Evolutionary conservation across 495 filamentous ascomycete species (phyloP).

Genomic region (Glonium stellatum): DNA sequence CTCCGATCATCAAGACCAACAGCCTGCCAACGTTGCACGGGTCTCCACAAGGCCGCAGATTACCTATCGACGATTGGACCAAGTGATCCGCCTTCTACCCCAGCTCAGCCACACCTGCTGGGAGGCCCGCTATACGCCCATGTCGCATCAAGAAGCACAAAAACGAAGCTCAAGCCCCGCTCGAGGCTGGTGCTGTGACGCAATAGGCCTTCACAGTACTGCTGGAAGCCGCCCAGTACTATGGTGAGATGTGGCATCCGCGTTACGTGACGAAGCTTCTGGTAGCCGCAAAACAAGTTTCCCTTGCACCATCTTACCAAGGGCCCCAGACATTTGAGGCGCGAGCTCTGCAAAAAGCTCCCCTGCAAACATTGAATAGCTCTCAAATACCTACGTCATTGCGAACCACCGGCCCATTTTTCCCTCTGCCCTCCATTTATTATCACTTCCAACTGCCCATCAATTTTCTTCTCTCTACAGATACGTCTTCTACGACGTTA

Average conservation of each 20-base stretch:
- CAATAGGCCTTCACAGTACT: slow-evolving; percentile 16
- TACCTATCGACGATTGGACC: slow-evolving; percentile 17
- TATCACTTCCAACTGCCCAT: not conserved
- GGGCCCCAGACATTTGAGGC: slow-evolving; percentile 16
- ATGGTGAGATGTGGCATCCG: not conserved
- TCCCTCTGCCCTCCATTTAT: slow-evolving; percentile 7
- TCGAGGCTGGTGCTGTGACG: slow-evolving; percentile 25
- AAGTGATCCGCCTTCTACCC: slow-evolving; percentile 4
- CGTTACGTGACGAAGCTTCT: not conserved
- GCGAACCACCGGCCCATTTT: not conserved
- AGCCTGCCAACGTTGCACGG: not conserved
- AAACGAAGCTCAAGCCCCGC: slow-evolving; percentile 22
- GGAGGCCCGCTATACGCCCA: slow-evolving; percentile 3
- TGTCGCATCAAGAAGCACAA: slow-evolving; percentile 6
- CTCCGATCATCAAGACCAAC: no score
- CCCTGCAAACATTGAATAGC: not conserved
- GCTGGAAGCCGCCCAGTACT: slow-evolving; percentile 1
- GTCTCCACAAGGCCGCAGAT: not conserved
- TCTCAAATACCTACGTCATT: slow-evolving; percentile 25
- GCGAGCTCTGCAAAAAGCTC: slow-evolving; percentile 16
- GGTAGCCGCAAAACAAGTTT: slow-evolving; percentile 6
- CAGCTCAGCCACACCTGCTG: slow-evolving; percentile 21
- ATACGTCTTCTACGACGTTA: slow-evolving; percentile 10
- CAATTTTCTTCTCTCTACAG: not conserved
- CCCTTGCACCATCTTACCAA: not conserved